phyloP scores from a whole-genome alignment of 345 rosid genomes.

The Physaria fendleri region DNA sequence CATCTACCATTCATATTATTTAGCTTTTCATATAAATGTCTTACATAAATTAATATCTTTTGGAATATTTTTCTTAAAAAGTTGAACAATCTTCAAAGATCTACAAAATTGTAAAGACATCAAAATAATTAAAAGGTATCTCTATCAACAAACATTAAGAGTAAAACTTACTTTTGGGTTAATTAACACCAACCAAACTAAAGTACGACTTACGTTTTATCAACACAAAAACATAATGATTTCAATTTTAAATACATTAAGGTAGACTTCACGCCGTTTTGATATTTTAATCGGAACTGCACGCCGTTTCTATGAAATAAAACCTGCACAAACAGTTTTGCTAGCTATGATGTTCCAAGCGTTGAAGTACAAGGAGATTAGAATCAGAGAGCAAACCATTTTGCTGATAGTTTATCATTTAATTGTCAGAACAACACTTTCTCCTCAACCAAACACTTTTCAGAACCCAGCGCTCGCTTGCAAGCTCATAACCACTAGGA shows the following conservation, averaged over 20 bases:
- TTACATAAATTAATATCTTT: not conserved
- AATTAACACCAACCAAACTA: conserved; percentile 22
- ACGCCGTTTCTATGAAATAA: not conserved
- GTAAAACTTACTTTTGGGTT: conserved; percentile 16
- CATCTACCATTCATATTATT: not conserved
- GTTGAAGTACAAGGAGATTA: not conserved
- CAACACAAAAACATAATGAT: not conserved
- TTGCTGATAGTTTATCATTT: not conserved
- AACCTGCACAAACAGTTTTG: too few species aligned
- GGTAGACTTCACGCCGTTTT: not conserved
- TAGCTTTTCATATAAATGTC: not conserved
- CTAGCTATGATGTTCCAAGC: not conserved
- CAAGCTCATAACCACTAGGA: conserved; percentile 52
- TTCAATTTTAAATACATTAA: not conserved
- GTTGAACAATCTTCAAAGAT: not conserved
- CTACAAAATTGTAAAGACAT: not conserved
- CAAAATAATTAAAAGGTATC: not conserved
- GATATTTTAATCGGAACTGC: not conserved
- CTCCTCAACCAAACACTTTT: conserved; percentile 19
- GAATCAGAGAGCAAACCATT: not conserved
- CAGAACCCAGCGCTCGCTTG: conserved; percentile 44
- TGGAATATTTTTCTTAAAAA: not conserved
- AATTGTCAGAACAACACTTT: conserved; percentile 13
- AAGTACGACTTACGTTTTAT: conserved; percentile 23
- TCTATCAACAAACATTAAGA: not conserved